Conservation (phyloP, 1,284 basidiomycete species). For the Anthracocystis setariae region DNA sequence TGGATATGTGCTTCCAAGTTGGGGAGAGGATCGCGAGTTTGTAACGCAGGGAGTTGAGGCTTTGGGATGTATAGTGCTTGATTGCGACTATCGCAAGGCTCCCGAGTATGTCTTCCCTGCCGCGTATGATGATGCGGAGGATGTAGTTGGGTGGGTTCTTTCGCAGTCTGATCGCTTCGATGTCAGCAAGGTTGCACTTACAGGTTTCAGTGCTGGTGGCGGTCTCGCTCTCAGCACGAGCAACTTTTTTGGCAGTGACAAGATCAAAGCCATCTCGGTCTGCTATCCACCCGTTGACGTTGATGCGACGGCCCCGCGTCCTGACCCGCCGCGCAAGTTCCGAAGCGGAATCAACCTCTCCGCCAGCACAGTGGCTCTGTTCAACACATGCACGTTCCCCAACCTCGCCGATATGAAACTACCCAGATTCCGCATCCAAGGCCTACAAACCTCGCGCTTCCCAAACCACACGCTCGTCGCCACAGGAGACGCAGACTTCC, state of each 20-base stretch:
- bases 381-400: conserved; percentile 53
- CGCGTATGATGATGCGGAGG: conserved; percentile 48
- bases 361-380: conserved; percentile 27
- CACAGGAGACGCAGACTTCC: conserved; percentile 49
- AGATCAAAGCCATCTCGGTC: conserved; percentile 43
- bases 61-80: conserved; percentile 28
- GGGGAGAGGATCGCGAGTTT: conserved; percentile 41
- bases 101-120: conserved; percentile 58
- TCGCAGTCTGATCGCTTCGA: conserved; percentile 43
- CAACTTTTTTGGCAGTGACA: conserved; percentile 29
- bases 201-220: conserved; percentile 61
- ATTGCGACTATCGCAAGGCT: conserved; percentile 61
- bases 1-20: conserved; percentile 39
- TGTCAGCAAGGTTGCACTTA: conserved; percentile 32
- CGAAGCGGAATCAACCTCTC: conserved; percentile 42
- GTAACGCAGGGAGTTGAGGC: conserved; percentile 25
- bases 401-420: conserved; percentile 10
- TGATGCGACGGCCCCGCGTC: neutral
- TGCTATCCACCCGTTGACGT: conserved; percentile 50
- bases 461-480: conserved; percentile 48
- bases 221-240: conserved; percentile 48
- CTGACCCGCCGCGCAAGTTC: conserved; percentile 8
- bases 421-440: conserved; percentile 37
- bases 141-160: conserved; percentile 48
- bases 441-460: conserved; percentile 35